Evolutionary conservation across 108 stramenopile species (phyloP).

Genomic region (Schizochytrium sp.): DNA sequence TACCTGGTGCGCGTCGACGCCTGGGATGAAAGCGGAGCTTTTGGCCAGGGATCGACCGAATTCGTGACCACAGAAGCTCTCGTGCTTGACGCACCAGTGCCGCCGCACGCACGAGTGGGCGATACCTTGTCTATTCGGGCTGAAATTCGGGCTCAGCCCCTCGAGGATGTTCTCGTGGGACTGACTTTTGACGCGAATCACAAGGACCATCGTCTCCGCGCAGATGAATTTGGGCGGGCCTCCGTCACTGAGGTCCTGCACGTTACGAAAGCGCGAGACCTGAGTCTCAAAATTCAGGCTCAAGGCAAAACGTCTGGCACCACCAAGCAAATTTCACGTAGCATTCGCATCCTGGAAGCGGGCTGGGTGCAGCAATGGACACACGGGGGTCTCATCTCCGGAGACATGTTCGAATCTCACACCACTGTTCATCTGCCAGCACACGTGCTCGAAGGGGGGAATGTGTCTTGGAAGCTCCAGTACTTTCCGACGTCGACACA

Average conservation of each 20-base stretch:
- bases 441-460: too few species aligned
- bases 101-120: neutral
- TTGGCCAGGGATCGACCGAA: neutral
- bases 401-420: too few species aligned
- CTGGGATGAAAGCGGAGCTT: neutral
- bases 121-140: neutral
- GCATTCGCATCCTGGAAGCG: too few species aligned
- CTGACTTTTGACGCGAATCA: neutral
- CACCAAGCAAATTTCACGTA: too few species aligned
- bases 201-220: neutral
- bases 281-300: too few species aligned
- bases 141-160: neutral
- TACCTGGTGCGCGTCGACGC: neutral
- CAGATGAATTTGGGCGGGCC: neutral
- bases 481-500: neutral
- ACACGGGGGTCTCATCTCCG: too few species aligned
- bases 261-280: too few species aligned
- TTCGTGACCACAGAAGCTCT: neutral
- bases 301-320: too few species aligned
- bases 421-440: too few species aligned
- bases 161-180: neutral
- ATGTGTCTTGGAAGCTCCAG: too few species aligned
- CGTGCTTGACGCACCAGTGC: neutral
- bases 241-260: too few species aligned
- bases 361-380: too few species aligned